Base-by-base conservation (phyloP, 345 rosid genomes). In the Lepidium didymum region DNA sequence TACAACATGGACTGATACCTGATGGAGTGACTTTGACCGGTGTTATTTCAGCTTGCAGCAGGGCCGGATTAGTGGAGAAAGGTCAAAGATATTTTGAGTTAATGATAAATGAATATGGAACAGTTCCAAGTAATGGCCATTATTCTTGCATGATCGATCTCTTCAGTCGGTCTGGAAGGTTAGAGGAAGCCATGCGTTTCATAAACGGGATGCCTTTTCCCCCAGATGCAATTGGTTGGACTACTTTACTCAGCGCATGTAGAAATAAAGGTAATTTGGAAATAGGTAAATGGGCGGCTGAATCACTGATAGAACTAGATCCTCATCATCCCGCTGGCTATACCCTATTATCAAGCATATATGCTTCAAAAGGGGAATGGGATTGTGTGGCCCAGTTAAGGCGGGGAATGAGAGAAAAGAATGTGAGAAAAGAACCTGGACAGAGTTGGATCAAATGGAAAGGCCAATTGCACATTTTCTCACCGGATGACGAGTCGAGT, bases 71-170 rank as follows among this genome's bases (percentile, higher is more conserved):
- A 62, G 92, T 88, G 68, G 94, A 85, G 68, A 83, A 87, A 79
- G 98, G 98, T 37, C 65, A 69, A 6, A 71, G 49, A 18, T 88
- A 84, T 76, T 90, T 93, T 57, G 83, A 87, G 29, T 83, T 86
- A 16, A 86, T 92, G 94, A 44, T 77, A 15, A 69, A 77, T 44
- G 80, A 88, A 36, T 81, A 88, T 70, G 77, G 86, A 45, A 83
- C 88, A 51, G 73, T 69, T 18, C 96, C 91, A 3, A 78, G 47
- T 70, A 74, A 43, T 75, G 91, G 90, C 61, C 97, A 88, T 73
- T 88, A 85, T 56, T 85, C 91, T 71, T 93, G 98, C 80, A 93
- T 93, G 96, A 93, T 90, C 51, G 98, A 93, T 76, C 90, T 88
- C 69, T 79, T 84, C 25, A 83, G 97, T 79, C 82, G 97, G 57